Conservation (phyloP, 345 rosid species). For the Populus davidiana region DNA sequence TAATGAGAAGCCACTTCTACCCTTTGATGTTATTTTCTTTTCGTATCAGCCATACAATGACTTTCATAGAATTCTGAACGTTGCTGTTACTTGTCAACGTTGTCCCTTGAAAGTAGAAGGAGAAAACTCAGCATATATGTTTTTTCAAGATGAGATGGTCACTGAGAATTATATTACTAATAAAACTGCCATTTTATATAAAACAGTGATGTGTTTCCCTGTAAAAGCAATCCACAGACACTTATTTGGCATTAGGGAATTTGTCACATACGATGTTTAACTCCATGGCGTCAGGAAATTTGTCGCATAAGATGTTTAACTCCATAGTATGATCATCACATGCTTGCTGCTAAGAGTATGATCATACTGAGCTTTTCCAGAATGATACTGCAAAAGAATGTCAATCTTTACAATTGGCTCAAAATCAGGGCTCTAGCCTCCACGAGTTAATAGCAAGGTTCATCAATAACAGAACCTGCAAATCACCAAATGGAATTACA, state of each 20-base stretch:
- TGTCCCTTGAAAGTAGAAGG: neutral
- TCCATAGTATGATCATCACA: neutral
- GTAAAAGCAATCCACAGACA: neutral
- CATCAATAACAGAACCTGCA: neutral
- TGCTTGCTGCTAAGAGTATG: neutral
- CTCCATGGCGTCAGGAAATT: neutral
- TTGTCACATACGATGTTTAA: neutral
- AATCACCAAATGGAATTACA: neutral
- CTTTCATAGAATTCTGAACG: neutral
- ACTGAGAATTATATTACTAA: neutral
- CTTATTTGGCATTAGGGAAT: neutral
- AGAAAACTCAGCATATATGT: neutral
- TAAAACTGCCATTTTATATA: neutral
- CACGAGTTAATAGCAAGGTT: neutral
- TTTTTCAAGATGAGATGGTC: neutral
- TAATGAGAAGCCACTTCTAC: no score
- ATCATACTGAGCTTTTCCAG: neutral
- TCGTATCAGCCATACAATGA: no score
- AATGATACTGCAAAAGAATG: neutral
- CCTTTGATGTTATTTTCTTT: no score
- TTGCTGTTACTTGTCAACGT: no score
- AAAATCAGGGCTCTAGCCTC: neutral
- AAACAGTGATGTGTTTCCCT: neutral
- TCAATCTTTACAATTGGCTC: neutral
- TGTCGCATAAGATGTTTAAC: neutral